These are phyloP conservation scores for Aspergillus ostianus DNA, from an alignment of 495 filamentous ascomycete species.

Conservation along the genomic window DNA sequence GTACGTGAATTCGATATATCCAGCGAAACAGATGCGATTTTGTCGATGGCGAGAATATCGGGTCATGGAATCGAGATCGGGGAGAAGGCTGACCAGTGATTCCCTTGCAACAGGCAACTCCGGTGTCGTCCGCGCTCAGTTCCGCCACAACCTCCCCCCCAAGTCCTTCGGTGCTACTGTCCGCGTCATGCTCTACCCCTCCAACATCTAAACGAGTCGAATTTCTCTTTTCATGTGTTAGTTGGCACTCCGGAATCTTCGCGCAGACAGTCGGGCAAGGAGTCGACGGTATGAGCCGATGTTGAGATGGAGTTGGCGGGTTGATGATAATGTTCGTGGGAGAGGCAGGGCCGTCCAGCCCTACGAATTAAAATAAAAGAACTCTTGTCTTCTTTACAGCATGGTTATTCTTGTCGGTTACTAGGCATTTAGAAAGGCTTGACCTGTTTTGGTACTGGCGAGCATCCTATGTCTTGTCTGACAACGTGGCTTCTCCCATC, in stretches of 20 bases:
- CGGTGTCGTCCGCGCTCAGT: constrained; percentile 93
- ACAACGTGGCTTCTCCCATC: constrained; percentile 31
- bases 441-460: constrained; percentile 19
- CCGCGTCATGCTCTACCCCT: constrained; percentile 99
- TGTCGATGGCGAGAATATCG: not conserved
- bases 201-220: constrained; percentile 44
- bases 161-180: constrained; percentile 95
- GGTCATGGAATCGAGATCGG: not conserved
- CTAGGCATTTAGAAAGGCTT: constrained; percentile 26
- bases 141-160: constrained; percentile 89
- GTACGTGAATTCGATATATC: constrained; percentile 48
- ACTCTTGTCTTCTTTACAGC: constrained; percentile 26
- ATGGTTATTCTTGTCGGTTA: constrained; percentile 25
- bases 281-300: constrained; percentile 45
- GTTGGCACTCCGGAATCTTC: constrained; percentile 43
- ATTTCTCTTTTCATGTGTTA: constrained; percentile 33
- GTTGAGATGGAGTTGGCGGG: constrained; percentile 48
- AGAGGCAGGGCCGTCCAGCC: constrained; percentile 46
- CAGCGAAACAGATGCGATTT: not conserved
- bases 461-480: constrained; percentile 33
- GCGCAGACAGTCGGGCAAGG: constrained; percentile 46
- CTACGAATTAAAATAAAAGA: constrained; percentile 46
- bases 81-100: constrained; percentile 12
- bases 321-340: constrained; percentile 47
- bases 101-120: constrained; percentile 68